phyloP scores from a whole-genome alignment of 2,329 filamentous ascomycete species.

The Penicillium sp. region DNA sequence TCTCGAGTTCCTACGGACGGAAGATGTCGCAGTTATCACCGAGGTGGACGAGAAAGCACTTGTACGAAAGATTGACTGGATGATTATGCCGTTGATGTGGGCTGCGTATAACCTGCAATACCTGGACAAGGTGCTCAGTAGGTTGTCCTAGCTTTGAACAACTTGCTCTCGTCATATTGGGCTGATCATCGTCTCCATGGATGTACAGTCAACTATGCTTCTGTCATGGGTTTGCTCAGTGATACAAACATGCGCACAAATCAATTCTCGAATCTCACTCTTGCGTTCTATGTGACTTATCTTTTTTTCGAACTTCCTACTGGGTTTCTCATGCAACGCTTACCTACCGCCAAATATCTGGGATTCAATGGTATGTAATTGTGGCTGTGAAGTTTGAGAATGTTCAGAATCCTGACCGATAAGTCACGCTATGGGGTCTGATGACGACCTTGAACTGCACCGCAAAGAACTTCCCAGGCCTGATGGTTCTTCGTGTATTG shows the following conservation, averaged over 20 bases:
- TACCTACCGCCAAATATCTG: constrained; percentile 57
- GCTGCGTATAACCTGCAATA: constrained; percentile 62
- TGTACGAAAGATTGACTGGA: constrained; percentile 40
- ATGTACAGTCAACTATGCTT: constrained; percentile 49
- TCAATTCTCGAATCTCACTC: constrained; percentile 61
- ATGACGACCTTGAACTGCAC: constrained; percentile 52
- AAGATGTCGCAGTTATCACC: constrained; percentile 27
- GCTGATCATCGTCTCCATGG: too few relatives aligned
- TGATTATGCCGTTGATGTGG: constrained; percentile 55
- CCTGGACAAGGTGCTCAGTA: constrained; percentile 57
- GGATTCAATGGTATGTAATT: constrained; percentile 39
- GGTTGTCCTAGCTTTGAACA: constrained; percentile 37
- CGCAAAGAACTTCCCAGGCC: constrained; percentile 52
- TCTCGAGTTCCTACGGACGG: constrained; percentile 33
- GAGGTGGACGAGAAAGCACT: constrained; percentile 35
- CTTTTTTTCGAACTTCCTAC: constrained; percentile 61
- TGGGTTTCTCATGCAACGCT: constrained; percentile 55
- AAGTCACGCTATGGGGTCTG: constrained; percentile 47
- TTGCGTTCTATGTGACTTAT: constrained; percentile 61
- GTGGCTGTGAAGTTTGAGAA: background rate
- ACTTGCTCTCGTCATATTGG: too few relatives aligned
- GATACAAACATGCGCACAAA: constrained; percentile 58
- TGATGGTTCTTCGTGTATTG: constrained; percentile 53
- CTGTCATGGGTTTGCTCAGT: constrained; percentile 61
- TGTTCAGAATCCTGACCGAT: constrained; percentile 29